Base-by-base conservation (phyloP, 2,329 filamentous ascomycete genomes). In the Fusarium oligoseptatum region DNA sequence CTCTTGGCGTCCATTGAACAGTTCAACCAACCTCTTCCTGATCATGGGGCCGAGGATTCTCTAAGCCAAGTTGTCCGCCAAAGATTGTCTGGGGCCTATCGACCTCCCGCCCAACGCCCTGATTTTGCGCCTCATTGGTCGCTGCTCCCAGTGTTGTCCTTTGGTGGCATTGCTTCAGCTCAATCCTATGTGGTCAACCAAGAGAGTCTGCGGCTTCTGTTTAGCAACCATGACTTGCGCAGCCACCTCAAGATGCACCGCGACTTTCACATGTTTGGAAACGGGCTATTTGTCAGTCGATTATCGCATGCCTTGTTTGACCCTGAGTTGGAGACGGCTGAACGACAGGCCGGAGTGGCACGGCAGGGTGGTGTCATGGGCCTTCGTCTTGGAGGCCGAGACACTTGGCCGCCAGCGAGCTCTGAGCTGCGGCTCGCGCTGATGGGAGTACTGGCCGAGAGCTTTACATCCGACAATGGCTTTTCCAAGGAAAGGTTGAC, bases 401-500 rank as follows among this genome's bases (percentile, higher is more conserved):
- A 94, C 65, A 94, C 88, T 36, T 98, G 97, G 97, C 97, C 97
- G 29, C 97, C 97, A 6, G 95, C 95, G 27, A 97, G 94, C 81
- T 98, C 95, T 0, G 97, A 98, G 81, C 85, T 99, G n/a, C 91
- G 95, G 11, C 87, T 98, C 6, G 94, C 94, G 1, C 87, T 99
- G 20, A 97, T 95, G 89, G 95, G 95, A 0, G 89, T 98, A 1
- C 85, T 98, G 8, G 88, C 89, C 2, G 95, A 98, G 73, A 94
- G 91, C 73, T 94, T 95, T 76, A 83, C 78, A 73, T 82, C 67
- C 27, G 74, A 76, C 43, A 75, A 70, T 52, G 75, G 65, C 20
- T 73, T 70, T 17, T 68, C 60, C 29, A 70, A 75, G 9, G 66
- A 64, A 17, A 78, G 75, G 70, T 68, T 81, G 74, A 39, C 78